phyloP scores from a whole-genome alignment of 2,329 filamentous ascomycete species.

The Colletotrichum brevisporum region DNA sequence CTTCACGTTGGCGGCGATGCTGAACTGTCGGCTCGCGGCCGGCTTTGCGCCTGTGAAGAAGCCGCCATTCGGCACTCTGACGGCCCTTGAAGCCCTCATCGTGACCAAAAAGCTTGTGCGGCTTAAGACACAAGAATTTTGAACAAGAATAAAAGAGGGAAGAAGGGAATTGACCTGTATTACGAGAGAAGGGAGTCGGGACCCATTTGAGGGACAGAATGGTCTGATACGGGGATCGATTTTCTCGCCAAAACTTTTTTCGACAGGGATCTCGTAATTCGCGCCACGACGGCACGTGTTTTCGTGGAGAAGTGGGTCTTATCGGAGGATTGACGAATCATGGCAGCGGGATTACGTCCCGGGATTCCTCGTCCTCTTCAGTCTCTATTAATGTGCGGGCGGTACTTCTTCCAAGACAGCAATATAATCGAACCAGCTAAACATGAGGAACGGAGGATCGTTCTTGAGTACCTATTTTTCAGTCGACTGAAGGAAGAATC shows the following conservation, averaged over 20 bases:
- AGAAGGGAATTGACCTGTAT: conserved; percentile 14
- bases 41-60: conserved; percentile 49
- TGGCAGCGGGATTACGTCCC: conserved; percentile 15
- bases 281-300: conserved; percentile 42
- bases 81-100: conserved; percentile 57
- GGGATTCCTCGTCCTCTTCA: background rate
- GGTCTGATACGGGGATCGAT: conserved; percentile 41
- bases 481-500: too few relatives aligned
- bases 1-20: conserved; percentile 45
- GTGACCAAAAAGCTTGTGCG: conserved; percentile 43
- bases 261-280: conserved; percentile 25
- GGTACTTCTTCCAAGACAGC: background rate
- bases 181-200: conserved; percentile 33
- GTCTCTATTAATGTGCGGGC: too few relatives aligned
- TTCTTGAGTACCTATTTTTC: too few relatives aligned
- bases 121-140: conserved; percentile 15
- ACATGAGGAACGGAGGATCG: background rate
- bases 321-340: conserved; percentile 9
- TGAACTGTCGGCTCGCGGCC: conserved; percentile 46
- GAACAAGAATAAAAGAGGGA: conserved; percentile 21
- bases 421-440: background rate
- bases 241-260: conserved; percentile 45
- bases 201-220: conserved; percentile 35
- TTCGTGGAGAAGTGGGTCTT: conserved; percentile 29
- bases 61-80: conserved; percentile 59